Base-by-base conservation (phyloP, 768 basidiomycete species). In the Tricholoma sp. region DNA sequence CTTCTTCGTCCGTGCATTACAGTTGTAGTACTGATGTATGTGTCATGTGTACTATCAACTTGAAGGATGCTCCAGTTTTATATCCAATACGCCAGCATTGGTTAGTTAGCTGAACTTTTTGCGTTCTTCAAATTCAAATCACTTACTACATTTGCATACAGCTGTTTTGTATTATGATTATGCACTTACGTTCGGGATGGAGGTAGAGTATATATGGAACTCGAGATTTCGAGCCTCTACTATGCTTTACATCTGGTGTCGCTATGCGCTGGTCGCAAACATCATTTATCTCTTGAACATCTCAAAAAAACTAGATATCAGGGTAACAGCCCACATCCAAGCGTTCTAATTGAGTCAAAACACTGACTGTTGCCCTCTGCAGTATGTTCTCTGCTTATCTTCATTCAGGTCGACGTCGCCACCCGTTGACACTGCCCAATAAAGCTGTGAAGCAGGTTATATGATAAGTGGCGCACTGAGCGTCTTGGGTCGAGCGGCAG, bases 231-330 rank as follows among this genome's bases (percentile, higher is more conserved):
- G 57, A n/a, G 10, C 60, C 3, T 65, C 61, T 2, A 69, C 66
- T 6, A 3, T 66, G 12, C 54, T 69, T 3, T 69, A 70, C 44
- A 56, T 68, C 15, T 59, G 63, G 29, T 63, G 66, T 51, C 68
- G 68, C 34, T 69, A 70, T 54, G 69, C 62, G 6, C 54, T 70
- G 8, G 48, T 64, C 3, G 66, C 65, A 17, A 68, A 68, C 28
- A 42, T 69, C n/a, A 41, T 68, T 4, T 69, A 68, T 50, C 41
- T 68, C 11, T 47, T 69, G 31, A 62, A 65, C 0, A 64, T 69
- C 41, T 50, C 59, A 2, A 29, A 29, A 4, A 39, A 41, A 17
- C 24, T 52, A 1, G 15, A 13, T 8, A 28, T 52, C 20, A 52
- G 36, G 51, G 51, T 52, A 34, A 17, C 18, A 4, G 2, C 24